Evolutionary conservation across 2,329 filamentous ascomycete genomes (phyloP).

Genomic region (Fusarium annulatum): DNA sequence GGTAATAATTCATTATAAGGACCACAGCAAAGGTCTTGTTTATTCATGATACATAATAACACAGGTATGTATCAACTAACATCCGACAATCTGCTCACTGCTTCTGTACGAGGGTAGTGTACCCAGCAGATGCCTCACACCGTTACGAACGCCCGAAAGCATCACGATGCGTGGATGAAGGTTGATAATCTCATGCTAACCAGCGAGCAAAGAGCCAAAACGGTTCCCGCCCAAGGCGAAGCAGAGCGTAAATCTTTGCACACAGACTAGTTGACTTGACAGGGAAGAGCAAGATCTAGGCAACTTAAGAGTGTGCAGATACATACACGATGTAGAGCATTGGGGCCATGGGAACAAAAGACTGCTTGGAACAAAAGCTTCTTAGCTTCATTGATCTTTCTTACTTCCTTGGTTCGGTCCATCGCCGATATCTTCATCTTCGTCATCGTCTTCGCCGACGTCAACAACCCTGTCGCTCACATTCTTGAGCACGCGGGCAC

Average conservation of each 20-base stretch:
- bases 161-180: constrained; percentile 39
- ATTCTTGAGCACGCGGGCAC: constrained; percentile 76
- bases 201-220: constrained; percentile 59
- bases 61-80: constrained; percentile 47
- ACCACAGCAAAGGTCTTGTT: neutral
- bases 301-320: constrained; percentile 97
- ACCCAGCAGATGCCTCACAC: constrained; percentile 52
- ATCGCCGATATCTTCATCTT: constrained; percentile 62
- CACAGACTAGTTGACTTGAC: constrained; percentile 96
- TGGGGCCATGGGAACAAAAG: neutral
- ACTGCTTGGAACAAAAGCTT: neutral
- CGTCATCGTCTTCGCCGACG: constrained; percentile 71
- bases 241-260: constrained; percentile 79
- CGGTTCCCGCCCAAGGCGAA: constrained; percentile 58
- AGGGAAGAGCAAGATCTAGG: constrained; percentile 79
- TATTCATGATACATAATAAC: neutral
- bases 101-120: constrained; percentile 49
- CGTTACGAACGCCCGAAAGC: constrained; percentile 46
- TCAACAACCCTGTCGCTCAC: constrained; percentile 86
- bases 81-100: constrained; percentile 44
- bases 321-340: constrained; percentile 9
- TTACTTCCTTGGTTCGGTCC: constrained; percentile 58
- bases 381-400: constrained; percentile 45
- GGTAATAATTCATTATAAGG: neutral
- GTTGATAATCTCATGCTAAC: constrained; percentile 49